Evolutionary conservation across 805 yeast genomes (phyloP), one percentile per base, ranked within the genome.

Genomic region (Wickerhamiella kurtzmanii): DNA sequence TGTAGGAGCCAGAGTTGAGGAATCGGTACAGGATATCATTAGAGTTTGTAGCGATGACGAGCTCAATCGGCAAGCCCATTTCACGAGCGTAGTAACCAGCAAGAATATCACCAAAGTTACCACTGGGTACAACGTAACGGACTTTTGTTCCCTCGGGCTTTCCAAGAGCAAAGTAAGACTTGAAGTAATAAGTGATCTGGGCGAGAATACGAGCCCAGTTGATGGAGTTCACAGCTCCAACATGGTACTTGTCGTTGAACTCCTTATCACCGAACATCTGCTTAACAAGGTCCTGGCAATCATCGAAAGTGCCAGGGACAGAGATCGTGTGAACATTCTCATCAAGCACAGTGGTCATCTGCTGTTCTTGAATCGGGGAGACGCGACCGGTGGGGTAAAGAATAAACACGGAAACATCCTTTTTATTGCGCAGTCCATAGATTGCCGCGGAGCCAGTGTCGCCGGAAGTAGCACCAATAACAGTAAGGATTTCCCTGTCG

Each of bases 361-460:
- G 99, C 57, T 82, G 85, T 69, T 92, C 99, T 72, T 92, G 99
- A 54, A 92, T 82, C 39, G 96, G 96, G 35, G 97, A 88, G 48
- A 92, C 92, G 64, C 96, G 79, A 44, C 97, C 98, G 6, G 95
- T 85, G 59, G 99, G 99, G 62, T 89, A 92, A 58, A 92, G 70
- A 54, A 92, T 92, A 67, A 92, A 92, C 19, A 92, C 98, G 25
- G 94, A 82, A n/a, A 92, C 96, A 64, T 92, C 97, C 67, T 87
- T 83, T 69, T 92, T 92, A 64, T 94, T 94, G 69, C 98, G 77
- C 56, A 92, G 75, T 46, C 99, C 99, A 67, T 92, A 92, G 56
- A 92, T 92, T 52, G 99, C 98, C 46, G 99, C 99, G 46, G 95
- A 83, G 50, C 99, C 99, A 42, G 99, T 92, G 61, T 92, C 99